A percentile compares a stretch with the other conserved stretches of the same genome.
Conservation (phyloP, 2,329 filamentous ascomycete genomes). For the Thielaviopsis populi region DNA sequence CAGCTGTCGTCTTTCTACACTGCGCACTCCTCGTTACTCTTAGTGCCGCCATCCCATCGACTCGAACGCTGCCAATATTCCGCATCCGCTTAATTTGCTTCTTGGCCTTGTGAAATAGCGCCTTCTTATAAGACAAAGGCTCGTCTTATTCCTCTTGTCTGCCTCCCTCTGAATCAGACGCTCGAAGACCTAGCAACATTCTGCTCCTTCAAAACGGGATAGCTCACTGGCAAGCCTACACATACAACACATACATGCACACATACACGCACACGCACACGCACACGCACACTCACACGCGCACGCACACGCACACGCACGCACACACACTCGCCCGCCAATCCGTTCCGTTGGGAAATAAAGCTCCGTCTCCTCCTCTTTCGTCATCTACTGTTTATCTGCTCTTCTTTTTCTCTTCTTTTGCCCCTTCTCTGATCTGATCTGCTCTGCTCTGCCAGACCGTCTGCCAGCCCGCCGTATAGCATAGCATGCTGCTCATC, state of each 20-base stretch:
- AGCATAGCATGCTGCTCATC: not conserved
- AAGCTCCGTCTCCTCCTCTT: too few species aligned
- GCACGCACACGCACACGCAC: not conserved
- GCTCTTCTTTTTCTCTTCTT: not conserved
- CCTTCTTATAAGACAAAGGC: not conserved
- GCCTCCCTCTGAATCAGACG: not conserved
- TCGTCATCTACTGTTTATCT: not conserved
- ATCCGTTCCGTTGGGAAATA: too few species aligned
- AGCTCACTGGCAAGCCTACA: not conserved
- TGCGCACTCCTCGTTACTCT: not conserved
- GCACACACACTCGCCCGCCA: too few species aligned
- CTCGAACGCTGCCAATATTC: not conserved
- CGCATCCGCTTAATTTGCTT: not conserved
- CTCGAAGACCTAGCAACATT: not conserved
- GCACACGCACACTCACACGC: not conserved
- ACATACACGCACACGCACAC: not conserved
- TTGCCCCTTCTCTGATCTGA: not conserved
- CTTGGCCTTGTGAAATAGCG: not conserved
- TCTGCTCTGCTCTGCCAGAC: not conserved
- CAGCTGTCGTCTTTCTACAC: not conserved
- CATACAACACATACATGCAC: too few species aligned
- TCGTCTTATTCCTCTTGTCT: not conserved
- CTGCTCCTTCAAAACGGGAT: not conserved
- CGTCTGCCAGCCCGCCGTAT: too few species aligned
- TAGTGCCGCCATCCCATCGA: not conserved